Percentiles rank a stretch among this genome's conserved stretches.
These are phyloP conservation scores for Karstenula rhodostoma DNA, from an alignment of 2,329 filamentous ascomycete genomes.

Conservation along the genomic window DNA sequence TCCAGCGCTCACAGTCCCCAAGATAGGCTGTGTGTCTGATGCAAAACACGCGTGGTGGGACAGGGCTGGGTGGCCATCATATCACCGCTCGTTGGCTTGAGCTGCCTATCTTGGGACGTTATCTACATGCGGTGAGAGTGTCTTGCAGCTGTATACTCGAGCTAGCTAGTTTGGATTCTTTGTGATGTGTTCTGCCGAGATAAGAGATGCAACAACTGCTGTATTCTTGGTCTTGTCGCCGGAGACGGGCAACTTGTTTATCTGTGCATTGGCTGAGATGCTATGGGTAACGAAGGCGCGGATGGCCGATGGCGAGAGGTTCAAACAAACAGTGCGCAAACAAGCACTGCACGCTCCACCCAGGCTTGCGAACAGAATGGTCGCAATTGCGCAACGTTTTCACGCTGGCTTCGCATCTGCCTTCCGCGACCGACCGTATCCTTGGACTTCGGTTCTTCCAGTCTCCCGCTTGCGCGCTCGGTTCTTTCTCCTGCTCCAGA, in stretches of 20 bases:
- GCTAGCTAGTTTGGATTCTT: slow-evolving; percentile 23
- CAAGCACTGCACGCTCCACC: background rate
- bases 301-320: slow-evolving; percentile 28
- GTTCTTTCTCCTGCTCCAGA: background rate
- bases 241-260: background rate
- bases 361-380: background rate
- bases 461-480: background rate
- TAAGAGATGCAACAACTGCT: slow-evolving; percentile 28
- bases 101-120: slow-evolving; percentile 48
- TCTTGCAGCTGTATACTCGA: slow-evolving; percentile 33
- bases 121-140: slow-evolving; percentile 34
- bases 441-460: background rate
- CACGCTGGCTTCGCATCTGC: background rate
- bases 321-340: background rate
- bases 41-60: slow-evolving; percentile 31
- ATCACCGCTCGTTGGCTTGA: slow-evolving; percentile 30
- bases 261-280: slow-evolving; percentile 15
- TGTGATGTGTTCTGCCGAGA: slow-evolving; percentile 27
- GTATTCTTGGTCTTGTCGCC: slow-evolving; percentile 11
- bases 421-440: background rate
- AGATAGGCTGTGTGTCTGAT: slow-evolving; percentile 24
- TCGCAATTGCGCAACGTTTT: background rate
- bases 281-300: slow-evolving; percentile 18
- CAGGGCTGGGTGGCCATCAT: slow-evolving; percentile 26
- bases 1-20: slow-evolving; percentile 27